phyloP scores from a whole-genome alignment of 1,139 yeast genomes.

The Blastobotrys capitulatus region DNA sequence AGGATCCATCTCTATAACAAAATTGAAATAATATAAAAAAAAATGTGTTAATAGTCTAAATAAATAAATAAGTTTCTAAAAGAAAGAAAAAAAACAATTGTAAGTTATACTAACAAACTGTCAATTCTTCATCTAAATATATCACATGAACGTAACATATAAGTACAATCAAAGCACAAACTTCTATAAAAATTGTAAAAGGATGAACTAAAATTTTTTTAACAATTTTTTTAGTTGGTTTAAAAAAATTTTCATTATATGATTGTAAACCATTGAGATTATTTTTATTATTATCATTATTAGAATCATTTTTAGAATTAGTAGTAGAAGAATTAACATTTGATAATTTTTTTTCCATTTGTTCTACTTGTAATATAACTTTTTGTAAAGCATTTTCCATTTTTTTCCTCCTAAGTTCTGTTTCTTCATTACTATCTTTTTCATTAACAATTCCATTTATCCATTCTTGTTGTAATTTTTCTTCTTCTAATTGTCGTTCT shows the following conservation, averaged over 20 bases:
- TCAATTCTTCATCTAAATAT: slow-evolving; percentile 11
- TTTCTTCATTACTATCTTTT: neutral
- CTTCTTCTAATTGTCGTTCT: slow-evolving; percentile 1
- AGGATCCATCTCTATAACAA: too few relatives aligned
- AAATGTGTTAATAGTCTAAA: too few relatives aligned
- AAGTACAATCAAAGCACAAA: neutral
- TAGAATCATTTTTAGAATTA: too few relatives aligned
- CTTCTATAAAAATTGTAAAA: neutral
- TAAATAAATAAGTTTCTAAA: too few relatives aligned
- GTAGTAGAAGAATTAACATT: neutral
- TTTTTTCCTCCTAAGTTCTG: neutral
- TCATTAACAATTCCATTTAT: neutral
- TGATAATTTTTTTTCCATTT: slow-evolving; percentile 1
- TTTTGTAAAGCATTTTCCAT: slow-evolving; percentile 3
- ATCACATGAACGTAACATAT: slow-evolving; percentile 8
- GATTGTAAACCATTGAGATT: neutral
- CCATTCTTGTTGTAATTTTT: slow-evolving; percentile 8
- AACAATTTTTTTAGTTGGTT: neutral
- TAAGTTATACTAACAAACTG: slow-evolving; percentile 6
- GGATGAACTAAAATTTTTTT: neutral
- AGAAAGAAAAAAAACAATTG: too few relatives aligned
- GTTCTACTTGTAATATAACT: neutral
- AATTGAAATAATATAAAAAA: too few relatives aligned
- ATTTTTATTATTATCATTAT: too few relatives aligned
- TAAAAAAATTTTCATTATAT: too few relatives aligned